Base-by-base conservation (phyloP, 2,329 filamentous ascomycete species). In the Mycosphaerella sp. region DNA sequence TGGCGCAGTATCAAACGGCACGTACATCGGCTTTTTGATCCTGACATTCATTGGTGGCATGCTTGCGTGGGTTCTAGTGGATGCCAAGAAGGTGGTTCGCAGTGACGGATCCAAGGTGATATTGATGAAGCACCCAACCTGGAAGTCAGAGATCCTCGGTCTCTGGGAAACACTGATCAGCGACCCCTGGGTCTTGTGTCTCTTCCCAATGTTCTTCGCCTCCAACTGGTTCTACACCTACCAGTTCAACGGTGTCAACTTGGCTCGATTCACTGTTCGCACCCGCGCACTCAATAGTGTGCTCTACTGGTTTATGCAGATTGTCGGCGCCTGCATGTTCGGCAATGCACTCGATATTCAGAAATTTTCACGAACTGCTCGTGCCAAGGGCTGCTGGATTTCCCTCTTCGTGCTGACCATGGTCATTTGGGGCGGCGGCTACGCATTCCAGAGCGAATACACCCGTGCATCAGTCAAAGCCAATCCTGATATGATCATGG, bases 21-120 rank as follows among this genome's bases (percentile, higher is more conserved):
- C 89, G n/a, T 95, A 94, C 63, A 81, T 90, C 50, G 89, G 84
- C 36, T 93, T 95, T 73, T 82, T 94, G 57, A 77, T 93, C n/a
- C 80, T 95, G 60, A 93, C 89, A 74, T 75, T 86, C 47, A 59
- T 79, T 41, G 88, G 88, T 41, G 86, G 86, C 54, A 60, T 80
- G 12, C 73, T 95, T 1, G 80, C 86, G 27, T 81, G 87, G 64
- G 73, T 77, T 36, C 78, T 95, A 3, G 81, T 81, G 62, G 81
- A 93, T 62, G 86, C 86, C 34, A 79, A 79, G 60, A 79, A 81
- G 49, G 79, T 95, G 56, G 73, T 87, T 58, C 87, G 89, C 55
- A 75, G 78, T 34, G 88, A 95, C 66, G 87, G 88, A 52, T 85
- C 85, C 52, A 73, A 81, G 53, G 82, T 95, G 65, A 89, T 95